Evolutionary conservation across 306 rosid genomes (phyloP), one percentile per base, ranked within the genome.

Genomic region (Inga oerstediana): DNA sequence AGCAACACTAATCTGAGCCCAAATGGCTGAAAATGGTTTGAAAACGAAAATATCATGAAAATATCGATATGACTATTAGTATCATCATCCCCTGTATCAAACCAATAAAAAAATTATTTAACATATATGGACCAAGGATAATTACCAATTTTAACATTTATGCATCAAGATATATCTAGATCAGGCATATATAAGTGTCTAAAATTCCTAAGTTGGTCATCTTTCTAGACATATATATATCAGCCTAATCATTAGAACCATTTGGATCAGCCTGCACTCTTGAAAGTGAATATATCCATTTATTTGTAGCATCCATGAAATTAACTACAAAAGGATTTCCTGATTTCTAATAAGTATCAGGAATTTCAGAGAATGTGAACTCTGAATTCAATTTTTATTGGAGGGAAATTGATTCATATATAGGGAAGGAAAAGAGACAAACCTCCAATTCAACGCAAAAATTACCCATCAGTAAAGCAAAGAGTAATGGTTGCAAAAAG

Each of bases 1-100:
- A n/a, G n/a, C n/a, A n/a, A n/a, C n/a, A n/a, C n/a, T n/a, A n/a
- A n/a, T n/a, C n/a, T n/a, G n/a, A n/a, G n/a, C n/a, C n/a, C n/a
- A n/a, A n/a, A n/a, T n/a, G n/a, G n/a, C n/a, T n/a, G n/a, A n/a
- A n/a, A n/a, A n/a, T n/a, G n/a, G n/a, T n/a, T n/a, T n/a, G n/a
- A n/a, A n/a, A n/a, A n/a, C n/a, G n/a, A n/a, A n/a, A n/a, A n/a
- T n/a, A n/a, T n/a, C n/a, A n/a, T n/a, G n/a, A n/a, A n/a, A n/a
- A n/a, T n/a, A n/a, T 96, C 99, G 11, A 94, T 86, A 82, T 96
- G 99, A 82, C 99, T 98, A 80, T 94, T 94, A 20, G 99, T 96
- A 84, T 94, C 99, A 76, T 94, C 98, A 79, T 96, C 99, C 34
- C 99, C 99, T 96, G 92, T 52, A 77, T 68, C 85, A 83, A 77